Evolutionary conservation across 805 yeast genomes (phyloP), one percentile per base, ranked within the genome.

Genomic region (Saturnispora galanensis): DNA sequence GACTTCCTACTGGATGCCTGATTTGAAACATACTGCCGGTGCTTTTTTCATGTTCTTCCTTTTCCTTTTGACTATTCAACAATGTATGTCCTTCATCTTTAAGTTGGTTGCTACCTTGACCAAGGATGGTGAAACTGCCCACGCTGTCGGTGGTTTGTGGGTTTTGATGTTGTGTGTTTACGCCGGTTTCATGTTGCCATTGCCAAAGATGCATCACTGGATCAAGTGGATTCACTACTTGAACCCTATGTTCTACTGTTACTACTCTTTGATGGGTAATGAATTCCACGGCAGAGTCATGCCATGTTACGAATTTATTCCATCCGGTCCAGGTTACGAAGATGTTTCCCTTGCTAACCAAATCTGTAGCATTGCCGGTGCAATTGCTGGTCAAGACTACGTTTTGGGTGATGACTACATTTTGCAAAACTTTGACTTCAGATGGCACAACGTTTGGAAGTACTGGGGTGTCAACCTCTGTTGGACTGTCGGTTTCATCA

Each of bases 151-250:
- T 56, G 78, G 79, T 55, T 54, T 70, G 49, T 65, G 73, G 57
- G 73, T 77, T 55, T 59, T 77, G 55, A 74, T 76, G 56, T 68
- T 77, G 65, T 71, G 77, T 61, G 71, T 76, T 51, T 79, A 70
- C 60, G 70, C 81, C 44, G 73, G 74, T 63, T 76, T 69, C 56
- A 73, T 63, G 51, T 60, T 64, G 50, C 70, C 55, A 56, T 53
- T 64, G 44, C 62, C 62, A 41, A 48, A 48, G 39, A 69, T 71
- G 74, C 77, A 74, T 58, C 80, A 76, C 45, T 77, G 81, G 81
- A 70, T 74, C 47, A 71, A 76, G 60, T 73, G 77, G 77, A 64
- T 71, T 51, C 69, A 70, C 52, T 73, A 65, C 55, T 44, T 73
- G 43, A 67, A 73, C 52, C 77, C 77, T 8, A 56, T 73, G 53